A percentile compares a stretch with the other conserved stretches of the same genome.
Conservation (phyloP, 176 grass and related monocot genomes). For the Coix lacrymajobi region DNA sequence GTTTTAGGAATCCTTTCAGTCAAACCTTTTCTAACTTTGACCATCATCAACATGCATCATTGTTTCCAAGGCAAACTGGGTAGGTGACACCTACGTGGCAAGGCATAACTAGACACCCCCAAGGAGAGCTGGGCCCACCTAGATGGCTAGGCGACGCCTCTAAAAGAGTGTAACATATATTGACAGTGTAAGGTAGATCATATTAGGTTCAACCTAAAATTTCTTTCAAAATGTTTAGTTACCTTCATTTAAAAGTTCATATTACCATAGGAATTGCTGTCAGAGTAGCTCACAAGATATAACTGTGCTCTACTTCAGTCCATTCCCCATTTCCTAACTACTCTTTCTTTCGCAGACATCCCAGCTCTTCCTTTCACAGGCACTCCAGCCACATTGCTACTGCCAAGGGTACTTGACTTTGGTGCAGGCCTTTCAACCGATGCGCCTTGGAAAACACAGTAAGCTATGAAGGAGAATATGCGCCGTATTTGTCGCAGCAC, state of each 20-base stretch:
- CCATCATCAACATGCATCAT: not conserved
- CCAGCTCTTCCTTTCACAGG: conserved; percentile 28
- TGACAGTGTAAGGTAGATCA: not conserved
- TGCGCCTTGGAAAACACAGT: not conserved
- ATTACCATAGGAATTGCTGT: not conserved
- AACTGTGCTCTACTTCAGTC: conserved; percentile 33
- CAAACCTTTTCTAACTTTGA: not conserved
- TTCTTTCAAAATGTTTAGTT: not conserved
- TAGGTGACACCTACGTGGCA: not conserved
- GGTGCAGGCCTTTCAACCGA: conserved; percentile 4
- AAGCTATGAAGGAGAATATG: conserved; percentile 25
- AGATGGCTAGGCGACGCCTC: not conserved
- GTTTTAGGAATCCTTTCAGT: not conserved
- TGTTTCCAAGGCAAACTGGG: not conserved
- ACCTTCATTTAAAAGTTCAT: not conserved
- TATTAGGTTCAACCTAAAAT: not conserved
- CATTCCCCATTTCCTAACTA: conserved; percentile 61
- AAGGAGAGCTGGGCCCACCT: not conserved
- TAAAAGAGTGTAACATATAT: not conserved
- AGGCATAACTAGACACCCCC: not conserved
- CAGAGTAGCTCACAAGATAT: not conserved
- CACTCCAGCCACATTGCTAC: conserved; percentile 16
- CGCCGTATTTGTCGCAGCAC: conserved; percentile 46
- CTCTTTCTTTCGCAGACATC: conserved; percentile 58
- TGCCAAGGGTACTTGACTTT: conserved; percentile 16